Evolutionary conservation across 1,284 basidiomycete species (phyloP).

Genomic region (Gastroboletus turbinatus): DNA sequence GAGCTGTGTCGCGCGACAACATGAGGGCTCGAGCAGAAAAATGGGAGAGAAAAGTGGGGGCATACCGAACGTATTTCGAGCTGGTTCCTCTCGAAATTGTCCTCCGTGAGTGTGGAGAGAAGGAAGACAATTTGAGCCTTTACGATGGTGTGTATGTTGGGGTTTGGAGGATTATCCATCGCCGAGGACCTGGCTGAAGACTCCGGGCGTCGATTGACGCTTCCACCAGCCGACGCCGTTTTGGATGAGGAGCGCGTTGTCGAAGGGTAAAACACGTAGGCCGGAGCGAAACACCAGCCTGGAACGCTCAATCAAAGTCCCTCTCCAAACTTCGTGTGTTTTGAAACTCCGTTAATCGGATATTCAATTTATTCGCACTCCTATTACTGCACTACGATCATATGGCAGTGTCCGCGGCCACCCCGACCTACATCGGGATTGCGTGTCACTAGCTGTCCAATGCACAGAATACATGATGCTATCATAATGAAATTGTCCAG

Average conservation of each 20-base stretch:
- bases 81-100: conserved; percentile 91
- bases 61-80: conserved; percentile 85
- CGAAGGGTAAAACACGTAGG: conserved; percentile 31
- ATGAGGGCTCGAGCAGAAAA: conserved; percentile 20
- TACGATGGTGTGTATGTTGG: conserved; percentile 73
- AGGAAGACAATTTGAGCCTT: conserved; percentile 92
- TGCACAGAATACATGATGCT: neutral
- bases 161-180: conserved; percentile 45
- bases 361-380: conserved; percentile 8
- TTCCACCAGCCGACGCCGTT: conserved; percentile 76
- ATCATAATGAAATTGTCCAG: conserved; percentile 4
- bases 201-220: conserved; percentile 71
- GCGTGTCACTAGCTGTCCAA: neutral
- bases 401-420: neutral
- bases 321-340: conserved; percentile 9
- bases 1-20: conserved; percentile 54
- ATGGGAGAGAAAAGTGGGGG: conserved; percentile 3
- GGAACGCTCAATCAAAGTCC: conserved; percentile 26
- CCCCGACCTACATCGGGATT: neutral
- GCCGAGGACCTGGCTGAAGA: conserved; percentile 61
- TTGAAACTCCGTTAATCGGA: conserved; percentile 27
- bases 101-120: conserved; percentile 90
- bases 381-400: neutral
- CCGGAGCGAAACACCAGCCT: conserved; percentile 36
- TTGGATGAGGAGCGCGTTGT: conserved; percentile 41